A percentile compares a stretch with the other conserved stretches of the same genome.
phyloP scores from a whole-genome alignment of 176 grass and related monocot genomes.

The Musa beccarii region DNA sequence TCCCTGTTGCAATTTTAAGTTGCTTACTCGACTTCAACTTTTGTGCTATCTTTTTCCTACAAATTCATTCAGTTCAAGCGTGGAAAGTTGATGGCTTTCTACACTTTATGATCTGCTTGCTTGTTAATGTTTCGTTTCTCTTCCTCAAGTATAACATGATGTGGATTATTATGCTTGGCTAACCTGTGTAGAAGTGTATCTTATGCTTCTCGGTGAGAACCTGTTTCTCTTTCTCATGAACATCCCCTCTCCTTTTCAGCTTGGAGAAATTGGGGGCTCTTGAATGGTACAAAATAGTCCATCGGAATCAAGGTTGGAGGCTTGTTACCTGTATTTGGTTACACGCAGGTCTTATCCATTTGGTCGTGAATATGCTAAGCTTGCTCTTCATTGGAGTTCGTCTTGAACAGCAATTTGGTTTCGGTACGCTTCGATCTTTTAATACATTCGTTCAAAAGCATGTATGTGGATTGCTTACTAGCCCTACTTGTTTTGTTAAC shows the following conservation, averaged over 20 bases:
- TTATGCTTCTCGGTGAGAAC: no score
- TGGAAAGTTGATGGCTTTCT: background rate
- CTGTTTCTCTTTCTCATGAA: background rate
- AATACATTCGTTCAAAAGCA: background rate
- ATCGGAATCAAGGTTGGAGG: constrained; percentile 80
- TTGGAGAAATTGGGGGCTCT: constrained; percentile 80
- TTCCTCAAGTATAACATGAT: no score
- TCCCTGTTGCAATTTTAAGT: background rate
- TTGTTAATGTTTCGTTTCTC: background rate
- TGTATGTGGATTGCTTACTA: background rate
- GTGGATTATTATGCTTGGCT: no score
- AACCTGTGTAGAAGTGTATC: no score
- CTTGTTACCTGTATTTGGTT: constrained; percentile 82
- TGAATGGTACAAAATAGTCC: constrained; percentile 75
- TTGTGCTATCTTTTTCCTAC: background rate
- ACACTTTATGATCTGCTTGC: background rate
- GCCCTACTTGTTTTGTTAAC: background rate
- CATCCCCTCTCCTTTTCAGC: constrained; percentile 28
- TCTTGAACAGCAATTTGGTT: constrained; percentile 96
- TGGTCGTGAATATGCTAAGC: constrained; percentile 88
- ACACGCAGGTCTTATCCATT: constrained; percentile 87
- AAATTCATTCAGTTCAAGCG: background rate
- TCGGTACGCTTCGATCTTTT: constrained; percentile 39
- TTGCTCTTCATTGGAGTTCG: constrained; percentile 90
- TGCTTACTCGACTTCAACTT: background rate